Conservation (phyloP, 352 stramenopile genomes). For the Albugo candida region DNA sequence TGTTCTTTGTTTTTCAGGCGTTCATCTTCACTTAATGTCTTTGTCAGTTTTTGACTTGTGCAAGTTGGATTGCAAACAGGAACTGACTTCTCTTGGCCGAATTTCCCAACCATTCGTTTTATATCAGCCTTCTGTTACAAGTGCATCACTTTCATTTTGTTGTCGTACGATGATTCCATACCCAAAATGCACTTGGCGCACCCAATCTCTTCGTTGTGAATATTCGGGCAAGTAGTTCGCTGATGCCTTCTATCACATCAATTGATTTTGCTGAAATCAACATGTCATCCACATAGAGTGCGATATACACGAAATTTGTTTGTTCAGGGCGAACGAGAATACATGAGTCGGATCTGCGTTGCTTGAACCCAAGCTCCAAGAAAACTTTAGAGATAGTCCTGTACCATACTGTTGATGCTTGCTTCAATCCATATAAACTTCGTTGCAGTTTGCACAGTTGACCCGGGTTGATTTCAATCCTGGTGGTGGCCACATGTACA, state of each 20-base stretch:
- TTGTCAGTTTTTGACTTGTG: neutral
- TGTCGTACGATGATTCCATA: slow-evolving; percentile 10
- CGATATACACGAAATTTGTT: slow-evolving; percentile 3
- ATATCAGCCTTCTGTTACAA: slow-evolving; percentile 1
- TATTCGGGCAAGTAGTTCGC: neutral
- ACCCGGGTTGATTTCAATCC: neutral
- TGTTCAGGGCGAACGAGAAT: slow-evolving; percentile 5
- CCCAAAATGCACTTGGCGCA: slow-evolving; percentile 9
- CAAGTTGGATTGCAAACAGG: neutral
- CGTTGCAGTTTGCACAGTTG: neutral
- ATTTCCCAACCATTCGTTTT: slow-evolving; percentile 3
- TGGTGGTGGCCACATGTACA: neutral
- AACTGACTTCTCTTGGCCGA: slow-evolving; percentile 5
- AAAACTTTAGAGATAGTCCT: slow-evolving; percentile 8
- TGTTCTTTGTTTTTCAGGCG: neutral
- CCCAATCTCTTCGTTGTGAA: slow-evolving; percentile 5
- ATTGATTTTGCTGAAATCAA: slow-evolving; percentile 1
- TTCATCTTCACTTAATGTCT: neutral
- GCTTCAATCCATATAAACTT: slow-evolving; percentile 11
- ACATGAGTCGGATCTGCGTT: slow-evolving; percentile 5
- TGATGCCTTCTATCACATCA: neutral
- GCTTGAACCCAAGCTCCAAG: slow-evolving; percentile 7
- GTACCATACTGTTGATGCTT: slow-evolving; percentile 13
- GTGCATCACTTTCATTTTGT: neutral
- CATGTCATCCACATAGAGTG: slow-evolving; percentile 10